Conservation (phyloP, 768 basidiomycete species). For the Dictyophora rubrovolvata region DNA sequence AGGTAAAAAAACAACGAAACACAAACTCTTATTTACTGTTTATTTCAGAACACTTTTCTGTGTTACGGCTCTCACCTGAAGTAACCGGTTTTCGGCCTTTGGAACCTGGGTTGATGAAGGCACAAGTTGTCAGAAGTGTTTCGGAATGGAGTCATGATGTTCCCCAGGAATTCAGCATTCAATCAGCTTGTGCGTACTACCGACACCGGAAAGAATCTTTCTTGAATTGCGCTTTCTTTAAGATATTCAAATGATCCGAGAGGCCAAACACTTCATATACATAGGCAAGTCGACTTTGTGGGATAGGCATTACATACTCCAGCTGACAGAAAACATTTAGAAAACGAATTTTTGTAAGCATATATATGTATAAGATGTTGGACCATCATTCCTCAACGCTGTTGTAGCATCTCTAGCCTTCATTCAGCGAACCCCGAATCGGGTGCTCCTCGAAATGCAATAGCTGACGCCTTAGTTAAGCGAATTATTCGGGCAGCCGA, state of each 20-base stretch:
- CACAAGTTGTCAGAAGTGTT: conserved; percentile 80
- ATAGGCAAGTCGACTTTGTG: conserved; percentile 51
- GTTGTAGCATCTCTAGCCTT: conserved; percentile 26
- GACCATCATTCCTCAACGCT: not conserved
- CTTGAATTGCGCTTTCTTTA: conserved; percentile 17
- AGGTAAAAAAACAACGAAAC: not conserved
- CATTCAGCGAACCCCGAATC: conserved; percentile 62
- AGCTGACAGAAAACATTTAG: conserved; percentile 16
- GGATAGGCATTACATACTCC: not conserved
- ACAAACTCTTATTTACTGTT: not conserved
- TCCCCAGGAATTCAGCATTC: conserved; percentile 81
- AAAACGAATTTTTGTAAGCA: conserved; percentile 80
- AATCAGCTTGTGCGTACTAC: conserved; percentile 73
- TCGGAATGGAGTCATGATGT: conserved; percentile 94
- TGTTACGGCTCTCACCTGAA: conserved; percentile 50
- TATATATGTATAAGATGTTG: not conserved
- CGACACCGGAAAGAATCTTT: not conserved
- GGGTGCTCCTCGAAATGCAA: conserved; percentile 67
- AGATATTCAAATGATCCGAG: conserved; percentile 69
- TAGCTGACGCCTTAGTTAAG: conserved; percentile 74
- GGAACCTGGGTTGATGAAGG: conserved; percentile 46
- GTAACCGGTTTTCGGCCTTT: conserved; percentile 35
- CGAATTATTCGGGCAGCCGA: conserved; percentile 70
- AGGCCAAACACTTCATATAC: conserved; percentile 84
- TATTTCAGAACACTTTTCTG: conserved; percentile 10